A percentile compares a stretch with the other conserved stretches of the same genome.
phyloP scores from a whole-genome alignment of 1,284 basidiomycete genomes.

The Tilletia setariae region DNA sequence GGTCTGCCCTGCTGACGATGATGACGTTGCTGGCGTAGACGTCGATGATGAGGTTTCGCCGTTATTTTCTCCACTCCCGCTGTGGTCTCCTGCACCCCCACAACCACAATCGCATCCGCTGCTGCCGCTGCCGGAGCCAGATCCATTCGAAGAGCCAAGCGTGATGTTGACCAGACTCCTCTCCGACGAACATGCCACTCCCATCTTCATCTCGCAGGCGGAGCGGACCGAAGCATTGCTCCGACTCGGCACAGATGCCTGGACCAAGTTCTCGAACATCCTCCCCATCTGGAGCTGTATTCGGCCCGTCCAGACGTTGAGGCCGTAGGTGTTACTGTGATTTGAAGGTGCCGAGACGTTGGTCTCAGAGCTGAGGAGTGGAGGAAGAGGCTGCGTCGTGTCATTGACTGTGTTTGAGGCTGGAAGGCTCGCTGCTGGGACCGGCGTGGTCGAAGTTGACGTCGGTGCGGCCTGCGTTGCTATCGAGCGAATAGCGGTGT shows the following conservation, averaged over 20 bases:
- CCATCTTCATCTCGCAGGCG: not conserved
- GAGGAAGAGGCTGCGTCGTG: not conserved
- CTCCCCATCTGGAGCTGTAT: constrained; percentile 6
- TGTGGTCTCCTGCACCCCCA: not conserved
- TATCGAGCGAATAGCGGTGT: too few species aligned
- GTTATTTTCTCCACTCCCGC: not conserved
- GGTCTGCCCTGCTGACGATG: not conserved
- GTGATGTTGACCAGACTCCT: too few species aligned
- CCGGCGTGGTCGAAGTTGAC: not conserved
- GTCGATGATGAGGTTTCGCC: not conserved
- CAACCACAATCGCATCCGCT: not conserved
- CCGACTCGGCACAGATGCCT: not conserved
- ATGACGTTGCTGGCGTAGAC: not conserved
- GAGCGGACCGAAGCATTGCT: not conserved
- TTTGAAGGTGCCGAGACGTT: not conserved
- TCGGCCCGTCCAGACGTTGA: not conserved
- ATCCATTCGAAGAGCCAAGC: not conserved
- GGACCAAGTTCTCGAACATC: constrained; percentile 6
- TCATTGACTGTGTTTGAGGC: not conserved
- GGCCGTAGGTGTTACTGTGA: not conserved
- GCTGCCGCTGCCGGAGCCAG: not conserved
- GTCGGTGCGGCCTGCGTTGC: too few species aligned
- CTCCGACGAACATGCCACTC: not conserved
- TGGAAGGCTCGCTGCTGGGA: not conserved
- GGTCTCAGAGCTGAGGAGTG: not conserved